A percentile compares a stretch with the other conserved stretches of the same genome.
phyloP scores from a whole-genome alignment of 805 yeast species.

The Wickerhamomyces chambardii region DNA sequence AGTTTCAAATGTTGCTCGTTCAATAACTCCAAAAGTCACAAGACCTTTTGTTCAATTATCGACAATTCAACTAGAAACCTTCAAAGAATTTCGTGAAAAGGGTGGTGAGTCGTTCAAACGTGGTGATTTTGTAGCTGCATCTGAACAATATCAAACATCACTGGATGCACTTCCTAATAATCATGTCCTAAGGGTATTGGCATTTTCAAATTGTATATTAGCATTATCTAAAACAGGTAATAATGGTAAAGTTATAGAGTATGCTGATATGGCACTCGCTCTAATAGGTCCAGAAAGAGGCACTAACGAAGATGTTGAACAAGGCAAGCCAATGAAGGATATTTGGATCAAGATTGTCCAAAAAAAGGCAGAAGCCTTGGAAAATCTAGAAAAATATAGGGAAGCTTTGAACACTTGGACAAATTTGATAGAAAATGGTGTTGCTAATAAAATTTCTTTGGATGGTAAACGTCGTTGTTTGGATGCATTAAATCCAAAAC shows the following conservation, averaged over 20 bases:
- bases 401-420: slow-evolving; percentile 58
- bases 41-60: slow-evolving; percentile 15
- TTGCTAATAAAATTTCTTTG: slow-evolving; percentile 50
- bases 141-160: slow-evolving; percentile 47
- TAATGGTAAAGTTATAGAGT: slow-evolving; percentile 27
- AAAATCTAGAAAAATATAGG: slow-evolving; percentile 61
- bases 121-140: slow-evolving; percentile 77
- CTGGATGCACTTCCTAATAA: slow-evolving; percentile 47
- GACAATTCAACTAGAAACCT: slow-evolving; percentile 20
- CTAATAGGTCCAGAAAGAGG: slow-evolving; percentile 27
- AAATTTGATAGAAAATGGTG: slow-evolving; percentile 58
- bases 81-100: slow-evolving; percentile 35
- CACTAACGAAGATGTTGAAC: slow-evolving; percentile 32
- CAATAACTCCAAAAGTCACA: slow-evolving; percentile 1
- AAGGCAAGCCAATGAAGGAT: slow-evolving; percentile 47
- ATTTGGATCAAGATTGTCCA: slow-evolving; percentile 67
- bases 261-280: slow-evolving; percentile 20
- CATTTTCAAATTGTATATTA: slow-evolving; percentile 69
- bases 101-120: slow-evolving; percentile 61
- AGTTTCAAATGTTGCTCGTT: no score
- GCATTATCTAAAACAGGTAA: slow-evolving; percentile 65
- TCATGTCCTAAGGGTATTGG: slow-evolving; percentile 60
- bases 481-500: slow-evolving; percentile 49
- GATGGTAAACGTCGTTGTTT: slow-evolving; percentile 81
- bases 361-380: slow-evolving; percentile 78